These are phyloP conservation scores for Cladosporium sphaerospermum DNA, from an alignment of 2,329 filamentous ascomycete species.

Conservation along the genomic window DNA sequence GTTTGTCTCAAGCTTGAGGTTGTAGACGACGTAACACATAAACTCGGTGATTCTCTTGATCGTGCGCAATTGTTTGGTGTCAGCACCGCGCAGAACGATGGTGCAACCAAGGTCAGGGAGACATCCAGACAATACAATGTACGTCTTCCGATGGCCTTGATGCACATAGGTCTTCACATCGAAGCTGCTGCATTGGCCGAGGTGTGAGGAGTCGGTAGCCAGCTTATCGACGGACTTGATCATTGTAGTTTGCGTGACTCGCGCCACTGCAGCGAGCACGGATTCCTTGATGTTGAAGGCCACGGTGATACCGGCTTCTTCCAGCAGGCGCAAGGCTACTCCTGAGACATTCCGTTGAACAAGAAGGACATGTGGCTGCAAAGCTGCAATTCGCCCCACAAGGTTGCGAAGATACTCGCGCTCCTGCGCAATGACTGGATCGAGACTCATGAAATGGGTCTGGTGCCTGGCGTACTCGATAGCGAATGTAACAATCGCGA, in stretches of 20 bases:
- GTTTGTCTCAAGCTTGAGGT: slow-evolving; percentile 90
- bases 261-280: slow-evolving; percentile 88
- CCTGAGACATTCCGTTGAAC: slow-evolving; percentile 91
- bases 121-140: slow-evolving; percentile 90
- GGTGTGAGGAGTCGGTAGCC: slow-evolving; percentile 64
- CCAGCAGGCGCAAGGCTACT: slow-evolving; percentile 78
- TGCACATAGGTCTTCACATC: slow-evolving; percentile 95
- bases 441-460: slow-evolving; percentile 94
- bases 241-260: slow-evolving; percentile 85
- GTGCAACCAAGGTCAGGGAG: slow-evolving; percentile 88
- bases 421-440: slow-evolving; percentile 94
- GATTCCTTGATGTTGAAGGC: slow-evolving; percentile 96
- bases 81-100: slow-evolving; percentile 79
- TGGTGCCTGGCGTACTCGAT: slow-evolving; percentile 94
- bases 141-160: slow-evolving; percentile 80
- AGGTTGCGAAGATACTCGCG: slow-evolving; percentile 88
- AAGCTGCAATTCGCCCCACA: slow-evolving; percentile 80
- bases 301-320: slow-evolving; percentile 83
- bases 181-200: slow-evolving; percentile 78
- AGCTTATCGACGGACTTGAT: slow-evolving; percentile 95
- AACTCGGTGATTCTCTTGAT: slow-evolving; percentile 96
- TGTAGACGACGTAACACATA: slow-evolving; percentile 98
- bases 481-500: slow-evolving; percentile 88
- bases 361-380: slow-evolving; percentile 80
- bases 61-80: slow-evolving; percentile 62